Evolutionary conservation across 1,284 basidiomycete species (phyloP).

Genomic region (Leccinum angustisporum): DNA sequence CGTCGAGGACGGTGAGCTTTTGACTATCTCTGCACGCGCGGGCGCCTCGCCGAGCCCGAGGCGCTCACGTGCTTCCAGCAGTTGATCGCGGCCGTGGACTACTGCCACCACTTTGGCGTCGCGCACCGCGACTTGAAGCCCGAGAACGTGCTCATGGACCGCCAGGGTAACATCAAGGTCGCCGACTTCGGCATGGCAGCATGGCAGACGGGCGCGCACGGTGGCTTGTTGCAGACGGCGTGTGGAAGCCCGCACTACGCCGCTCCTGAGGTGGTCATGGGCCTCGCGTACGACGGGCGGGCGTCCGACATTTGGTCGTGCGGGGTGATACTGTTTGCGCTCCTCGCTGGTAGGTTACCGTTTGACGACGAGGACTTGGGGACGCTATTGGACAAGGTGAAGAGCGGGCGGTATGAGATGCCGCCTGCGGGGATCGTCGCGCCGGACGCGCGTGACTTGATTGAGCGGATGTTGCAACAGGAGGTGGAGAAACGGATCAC

Average conservation of each 20-base stretch:
- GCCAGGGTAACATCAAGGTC: constrained; percentile 88
- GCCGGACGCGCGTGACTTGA: constrained; percentile 76
- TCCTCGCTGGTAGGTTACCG: constrained; percentile 88
- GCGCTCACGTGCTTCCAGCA: constrained; percentile 96
- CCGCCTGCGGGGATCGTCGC: constrained; percentile 68
- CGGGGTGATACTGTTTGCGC: constrained; percentile 92
- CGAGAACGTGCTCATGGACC: constrained; percentile 90
- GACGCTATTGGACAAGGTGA: constrained; percentile 81
- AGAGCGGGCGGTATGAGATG: constrained; percentile 79
- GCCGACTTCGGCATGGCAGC: constrained; percentile 99
- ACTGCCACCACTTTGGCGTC: constrained; percentile 96
- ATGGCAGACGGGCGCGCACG: constrained; percentile 65
- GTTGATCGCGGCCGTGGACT: constrained; percentile 92
- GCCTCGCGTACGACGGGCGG: constrained; percentile 85
- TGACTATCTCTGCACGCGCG: constrained; percentile 87
- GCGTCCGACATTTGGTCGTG: constrained; percentile 98
- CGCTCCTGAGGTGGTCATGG: constrained; percentile 91
- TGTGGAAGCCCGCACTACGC: constrained; percentile 98
- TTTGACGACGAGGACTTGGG: constrained; percentile 89
- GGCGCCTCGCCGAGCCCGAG: constrained; percentile 77
- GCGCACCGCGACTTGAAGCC: constrained; percentile 98
- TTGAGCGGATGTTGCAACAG: constrained; percentile 85
- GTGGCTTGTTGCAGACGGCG: constrained; percentile 79
- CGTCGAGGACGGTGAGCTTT: constrained; percentile 97
- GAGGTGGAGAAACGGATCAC: constrained; percentile 84